These are phyloP conservation scores for Nepenthes gracilis DNA, from an alignment of 148 eudicot species.

Conservation along the genomic window DNA sequence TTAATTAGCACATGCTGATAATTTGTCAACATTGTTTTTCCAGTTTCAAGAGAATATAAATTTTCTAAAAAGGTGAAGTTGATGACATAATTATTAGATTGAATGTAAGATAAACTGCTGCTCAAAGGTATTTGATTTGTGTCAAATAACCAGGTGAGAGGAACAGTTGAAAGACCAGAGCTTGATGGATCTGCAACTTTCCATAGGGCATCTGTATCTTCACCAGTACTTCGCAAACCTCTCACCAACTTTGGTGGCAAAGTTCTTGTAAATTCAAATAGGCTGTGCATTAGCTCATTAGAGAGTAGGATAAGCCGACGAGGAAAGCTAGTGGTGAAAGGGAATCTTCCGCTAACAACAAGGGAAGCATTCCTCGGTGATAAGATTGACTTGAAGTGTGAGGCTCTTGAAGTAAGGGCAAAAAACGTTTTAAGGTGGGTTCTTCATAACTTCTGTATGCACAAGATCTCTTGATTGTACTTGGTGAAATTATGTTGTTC, in stretches of 20 bases:
- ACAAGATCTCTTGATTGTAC: background rate
- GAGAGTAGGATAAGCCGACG: conserved; percentile 94
- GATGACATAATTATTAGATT: background rate
- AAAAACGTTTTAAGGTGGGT: conserved; percentile 79
- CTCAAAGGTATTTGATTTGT: conserved; percentile 13
- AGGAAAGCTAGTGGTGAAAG: conserved; percentile 84
- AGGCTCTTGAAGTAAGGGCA: conserved; percentile 85
- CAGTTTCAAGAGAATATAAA: too few relatives aligned
- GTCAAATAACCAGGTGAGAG: conserved; percentile 63
- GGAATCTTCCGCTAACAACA: conserved; percentile 74
- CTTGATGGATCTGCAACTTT: conserved; percentile 96
- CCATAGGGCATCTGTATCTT: conserved; percentile 93
- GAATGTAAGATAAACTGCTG: background rate
- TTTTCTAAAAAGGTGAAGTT: too few relatives aligned
- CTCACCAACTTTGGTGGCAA: conserved; percentile 89
- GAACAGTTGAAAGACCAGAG: conserved; percentile 97
- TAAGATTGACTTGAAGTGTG: conserved; percentile 93
- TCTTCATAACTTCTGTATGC: background rate
- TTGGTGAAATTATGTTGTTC: background rate
- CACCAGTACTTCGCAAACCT: conserved; percentile 92
- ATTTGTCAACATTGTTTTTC: background rate
- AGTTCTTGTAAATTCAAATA: conserved; percentile 79
- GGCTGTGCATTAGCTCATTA: conserved; percentile 71
- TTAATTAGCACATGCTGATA: conserved; percentile 4
- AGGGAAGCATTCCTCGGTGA: conserved; percentile 78